Evolutionary conservation across 495 filamentous ascomycete species (phyloP), one percentile per base, ranked within the genome.

Genomic region (Penicillium pulvis): DNA sequence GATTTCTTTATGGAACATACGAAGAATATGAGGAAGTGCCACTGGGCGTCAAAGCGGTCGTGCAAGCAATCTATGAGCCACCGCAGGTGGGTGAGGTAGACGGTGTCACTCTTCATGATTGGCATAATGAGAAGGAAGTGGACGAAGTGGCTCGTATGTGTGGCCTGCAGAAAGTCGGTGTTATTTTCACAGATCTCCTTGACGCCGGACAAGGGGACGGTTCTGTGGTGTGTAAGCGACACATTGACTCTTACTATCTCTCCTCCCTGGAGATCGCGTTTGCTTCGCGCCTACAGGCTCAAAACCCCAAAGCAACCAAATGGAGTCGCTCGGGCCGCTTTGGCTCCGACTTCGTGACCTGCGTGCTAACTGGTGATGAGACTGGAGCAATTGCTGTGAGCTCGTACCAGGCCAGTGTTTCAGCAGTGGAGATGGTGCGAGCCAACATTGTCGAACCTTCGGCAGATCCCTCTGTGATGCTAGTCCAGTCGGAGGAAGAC

Each of bases 51-150:
- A 99, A 99, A 71, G 94, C 94, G 2, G 87, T 99, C 9, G 93
- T 99, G 0, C 93, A 99, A 73, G 93, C 94, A 30, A 96, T 99
- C 60, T 99, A 97, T 62, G 94, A 99, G 65, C 91, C 93, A 6
- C 95, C 95, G 4, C 94, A 99, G 67, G 77, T 91, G 50, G 84
- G 90, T 63, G 94, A 99, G 69, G 67, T 88, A n/a, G 94, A 99
- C 69, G 94, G 94, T 9, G 82, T 97, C 31, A 92, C 92, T 1
- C 79, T 98, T 28, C 86, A 87, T 56, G 82, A 92, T 8, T 99
- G 94, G 94, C 85, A 88, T 19, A 91, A 91, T 57, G 92, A 97
- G 75, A 78, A 87, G 39, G 90, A 90, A 9, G 79, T 97, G 36
- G 86, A 95, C 58, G 85, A 90, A 59, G 78, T 97, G 14, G 94